Percentiles rank a stretch among this genome's conserved stretches.
These are phyloP conservation scores for Nitzschia sp. DNA, from an alignment of 108 stramenopile species.

Conservation along the genomic window DNA sequence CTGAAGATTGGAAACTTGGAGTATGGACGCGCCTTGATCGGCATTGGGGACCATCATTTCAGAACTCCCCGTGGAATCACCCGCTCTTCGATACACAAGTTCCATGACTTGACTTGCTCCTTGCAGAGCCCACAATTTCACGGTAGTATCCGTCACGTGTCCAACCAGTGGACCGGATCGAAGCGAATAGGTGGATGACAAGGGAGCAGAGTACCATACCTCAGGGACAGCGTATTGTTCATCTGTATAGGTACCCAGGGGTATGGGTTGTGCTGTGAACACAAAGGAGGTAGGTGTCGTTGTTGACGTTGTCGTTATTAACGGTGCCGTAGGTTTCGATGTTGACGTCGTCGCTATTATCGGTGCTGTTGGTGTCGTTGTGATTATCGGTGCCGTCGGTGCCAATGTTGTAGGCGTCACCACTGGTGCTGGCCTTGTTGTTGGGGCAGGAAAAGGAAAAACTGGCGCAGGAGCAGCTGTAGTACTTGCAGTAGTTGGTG, in stretches of 20 bases:
- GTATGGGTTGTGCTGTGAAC: background rate
- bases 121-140: slow-evolving; percentile 26
- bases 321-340: too few relatives aligned
- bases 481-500: too few relatives aligned
- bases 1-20: slow-evolving; percentile 1
- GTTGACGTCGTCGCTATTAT: too few relatives aligned
- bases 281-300: background rate
- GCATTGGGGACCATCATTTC: background rate
- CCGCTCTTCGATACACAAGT: background rate
- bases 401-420: too few relatives aligned
- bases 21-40: background rate
- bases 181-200: background rate
- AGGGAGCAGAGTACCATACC: background rate
- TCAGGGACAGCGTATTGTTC: background rate
- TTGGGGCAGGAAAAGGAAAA: too few relatives aligned
- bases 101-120: slow-evolving; percentile 16
- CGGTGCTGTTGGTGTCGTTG: background rate
- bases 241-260: background rate
- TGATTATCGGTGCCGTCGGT: too few relatives aligned
- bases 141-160: slow-evolving; percentile 27
- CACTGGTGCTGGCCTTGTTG: too few relatives aligned
- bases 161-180: slow-evolving; percentile 32
- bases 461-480: too few relatives aligned
- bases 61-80: background rate
- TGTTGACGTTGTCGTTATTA: too few relatives aligned